A percentile compares a stretch with the other conserved stretches of the same genome.
These are phyloP conservation scores for Calcarisporium arbuscula DNA, from an alignment of 2,329 filamentous ascomycete genomes.

Conservation along the genomic window DNA sequence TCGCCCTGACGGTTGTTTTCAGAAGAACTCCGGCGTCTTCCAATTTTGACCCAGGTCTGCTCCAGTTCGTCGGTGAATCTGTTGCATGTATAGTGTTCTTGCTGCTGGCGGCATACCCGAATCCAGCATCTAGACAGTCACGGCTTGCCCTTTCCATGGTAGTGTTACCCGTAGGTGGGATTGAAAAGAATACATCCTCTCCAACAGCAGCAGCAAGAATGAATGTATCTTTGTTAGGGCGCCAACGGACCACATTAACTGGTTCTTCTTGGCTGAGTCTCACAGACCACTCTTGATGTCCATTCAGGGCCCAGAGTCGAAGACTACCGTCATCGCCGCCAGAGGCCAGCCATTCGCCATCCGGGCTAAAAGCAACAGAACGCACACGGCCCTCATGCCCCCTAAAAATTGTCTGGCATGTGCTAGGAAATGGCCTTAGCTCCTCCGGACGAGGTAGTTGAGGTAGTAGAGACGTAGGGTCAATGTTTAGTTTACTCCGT, in stretches of 20 bases:
- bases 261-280: conserved; percentile 60
- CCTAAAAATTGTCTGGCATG: conserved; percentile 78
- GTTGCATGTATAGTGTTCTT: conserved; percentile 28
- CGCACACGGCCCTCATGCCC: conserved; percentile 87
- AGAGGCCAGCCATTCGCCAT: conserved; percentile 78
- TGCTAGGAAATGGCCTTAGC: conserved; percentile 88
- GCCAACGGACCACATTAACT: conserved; percentile 84
- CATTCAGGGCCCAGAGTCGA: conserved; percentile 85
- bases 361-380: conserved; percentile 76
- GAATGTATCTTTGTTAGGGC: conserved; percentile 72
- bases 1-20: conserved; percentile 70
- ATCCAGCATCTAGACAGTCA: conserved; percentile 79
- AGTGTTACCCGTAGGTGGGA: conserved; percentile 68
- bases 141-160: conserved; percentile 68
- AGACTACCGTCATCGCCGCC: conserved; percentile 93
- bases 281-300: conserved; percentile 80
- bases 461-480: conserved; percentile 84
- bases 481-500: conserved; percentile 93
- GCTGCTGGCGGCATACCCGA: conserved; percentile 77
- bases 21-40: conserved; percentile 74
- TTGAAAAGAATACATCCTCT: conserved; percentile 78
- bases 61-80: conserved; percentile 48
- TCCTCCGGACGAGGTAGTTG: conserved; percentile 92
- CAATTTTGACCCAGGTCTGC: conserved; percentile 64
- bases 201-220: conserved; percentile 79